Evolutionary conservation across 2,329 filamentous ascomycete genomes (phyloP).

Genomic region (Claviceps paspali): DNA sequence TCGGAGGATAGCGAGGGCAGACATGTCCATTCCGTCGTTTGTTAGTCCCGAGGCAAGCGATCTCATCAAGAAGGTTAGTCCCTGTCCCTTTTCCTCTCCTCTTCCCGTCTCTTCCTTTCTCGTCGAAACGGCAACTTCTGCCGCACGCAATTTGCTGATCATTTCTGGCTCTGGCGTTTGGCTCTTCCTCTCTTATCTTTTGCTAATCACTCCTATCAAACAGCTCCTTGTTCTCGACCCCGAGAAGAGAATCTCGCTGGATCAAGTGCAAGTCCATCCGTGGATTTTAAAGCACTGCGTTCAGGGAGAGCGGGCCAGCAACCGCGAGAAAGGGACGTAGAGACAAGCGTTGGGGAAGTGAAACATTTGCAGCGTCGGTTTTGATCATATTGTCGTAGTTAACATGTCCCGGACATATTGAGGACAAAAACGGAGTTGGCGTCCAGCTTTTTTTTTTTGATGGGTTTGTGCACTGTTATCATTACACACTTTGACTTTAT

Average conservation of each 20-base stretch:
- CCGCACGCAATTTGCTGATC: too few relatives aligned
- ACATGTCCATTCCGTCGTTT: conserved; percentile 85
- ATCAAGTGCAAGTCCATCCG: conserved; percentile 76
- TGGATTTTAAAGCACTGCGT: conserved; percentile 96
- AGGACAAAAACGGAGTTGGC: conserved; percentile 5
- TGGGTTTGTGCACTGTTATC: background rate
- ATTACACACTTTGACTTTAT: background rate
- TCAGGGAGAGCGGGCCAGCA: conserved; percentile 39
- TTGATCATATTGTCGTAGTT: conserved; percentile 4
- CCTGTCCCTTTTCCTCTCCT: background rate
- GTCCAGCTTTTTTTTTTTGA: conserved; percentile 4
- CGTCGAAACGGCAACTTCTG: too few relatives aligned
- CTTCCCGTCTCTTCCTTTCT: background rate
- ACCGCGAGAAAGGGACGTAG: conserved; percentile 35
- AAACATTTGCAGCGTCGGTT: too few relatives aligned
- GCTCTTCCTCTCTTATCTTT: background rate
- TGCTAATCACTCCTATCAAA: conserved; percentile 11
- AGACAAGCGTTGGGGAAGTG: conserved; percentile 6
- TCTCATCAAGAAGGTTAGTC: conserved; percentile 71
- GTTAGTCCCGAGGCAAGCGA: conserved; percentile 83
- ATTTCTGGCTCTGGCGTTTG: too few relatives aligned
- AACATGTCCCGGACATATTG: conserved; percentile 3
- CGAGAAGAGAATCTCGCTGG: conserved; percentile 79
- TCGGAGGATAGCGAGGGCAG: conserved; percentile 54
- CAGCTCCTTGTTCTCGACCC: conserved; percentile 83